Conservation (phyloP, 2,329 filamentous ascomycete species). For the Pyricularia sp. region DNA sequence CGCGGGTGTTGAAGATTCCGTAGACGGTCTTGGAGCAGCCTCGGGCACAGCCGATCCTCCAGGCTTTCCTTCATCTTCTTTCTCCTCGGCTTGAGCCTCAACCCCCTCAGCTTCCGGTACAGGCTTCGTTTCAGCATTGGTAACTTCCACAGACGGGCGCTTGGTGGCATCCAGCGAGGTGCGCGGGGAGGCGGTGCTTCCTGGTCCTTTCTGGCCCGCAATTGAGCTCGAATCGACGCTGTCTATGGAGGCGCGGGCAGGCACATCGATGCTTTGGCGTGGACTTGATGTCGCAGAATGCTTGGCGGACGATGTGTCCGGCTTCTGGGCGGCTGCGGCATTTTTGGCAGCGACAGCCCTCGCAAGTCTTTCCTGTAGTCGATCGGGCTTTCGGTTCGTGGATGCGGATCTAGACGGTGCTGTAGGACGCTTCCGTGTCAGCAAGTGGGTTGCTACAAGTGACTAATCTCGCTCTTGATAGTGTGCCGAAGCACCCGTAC, state of each 20-base stretch:
- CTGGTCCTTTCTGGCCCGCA: constrained; percentile 4
- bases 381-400: constrained; percentile 55
- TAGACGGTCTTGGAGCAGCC: not conserved
- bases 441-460: constrained; percentile 7
- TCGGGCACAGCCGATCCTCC: not conserved
- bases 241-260: constrained; percentile 18
- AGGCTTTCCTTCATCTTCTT: not conserved
- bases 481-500: constrained; percentile 3
- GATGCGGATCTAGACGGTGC: constrained; percentile 51
- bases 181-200: not conserved
- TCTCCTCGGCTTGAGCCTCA: not conserved
- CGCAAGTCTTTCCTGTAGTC: constrained; percentile 78
- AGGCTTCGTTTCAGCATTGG: not conserved
- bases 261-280: constrained; percentile 26
- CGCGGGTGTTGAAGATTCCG: not conserved
- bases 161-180: constrained; percentile 9
- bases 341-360: constrained; percentile 70
- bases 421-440: constrained; percentile 13
- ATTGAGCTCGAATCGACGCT: constrained; percentile 9
- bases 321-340: constrained; percentile 22
- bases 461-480: not conserved
- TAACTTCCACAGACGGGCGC: constrained; percentile 5
- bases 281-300: constrained; percentile 26
- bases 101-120: not conserved
- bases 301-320: constrained; percentile 29